phyloP scores from a whole-genome alignment of 2,329 filamentous ascomycete species.

The Colletotrichum tofieldiae region DNA sequence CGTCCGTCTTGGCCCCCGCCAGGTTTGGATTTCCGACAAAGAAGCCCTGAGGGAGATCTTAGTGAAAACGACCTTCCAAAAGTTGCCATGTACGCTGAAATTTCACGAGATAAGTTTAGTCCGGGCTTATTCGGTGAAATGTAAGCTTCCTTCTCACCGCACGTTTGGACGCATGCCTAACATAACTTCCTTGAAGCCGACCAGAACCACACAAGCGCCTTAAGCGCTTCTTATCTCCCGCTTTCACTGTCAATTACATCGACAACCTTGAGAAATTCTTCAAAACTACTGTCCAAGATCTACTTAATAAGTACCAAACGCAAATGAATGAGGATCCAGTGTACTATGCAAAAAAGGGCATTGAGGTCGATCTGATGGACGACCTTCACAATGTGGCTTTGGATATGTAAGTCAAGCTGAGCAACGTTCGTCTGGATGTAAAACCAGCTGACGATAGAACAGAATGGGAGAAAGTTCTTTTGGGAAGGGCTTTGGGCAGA shows the following conservation, averaged over 20 bases:
- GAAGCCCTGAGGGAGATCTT: slow-evolving; percentile 45
- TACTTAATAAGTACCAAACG: slow-evolving; percentile 34
- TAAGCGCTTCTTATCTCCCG: slow-evolving; percentile 47
- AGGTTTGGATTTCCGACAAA: slow-evolving; percentile 47
- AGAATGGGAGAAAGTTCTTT: slow-evolving; percentile 49
- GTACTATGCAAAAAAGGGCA: slow-evolving; percentile 36
- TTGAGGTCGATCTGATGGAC: slow-evolving; percentile 48
- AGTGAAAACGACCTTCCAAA: slow-evolving; percentile 46
- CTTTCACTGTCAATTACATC: slow-evolving; percentile 48
- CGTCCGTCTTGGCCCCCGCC: slow-evolving; percentile 45
- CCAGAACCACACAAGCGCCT: slow-evolving; percentile 47
- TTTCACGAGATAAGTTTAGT: slow-evolving; percentile 42
- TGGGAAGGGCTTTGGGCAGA: slow-evolving; percentile 48
- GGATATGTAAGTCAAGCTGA: slow-evolving; percentile 43
- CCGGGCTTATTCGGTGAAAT: slow-evolving; percentile 47
- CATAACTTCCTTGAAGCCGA: slow-evolving; percentile 28
- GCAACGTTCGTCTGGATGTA: too few species aligned
- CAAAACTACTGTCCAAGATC: slow-evolving; percentile 42
- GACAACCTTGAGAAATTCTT: slow-evolving; percentile 47
- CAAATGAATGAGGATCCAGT: slow-evolving; percentile 30
- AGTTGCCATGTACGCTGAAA: slow-evolving; percentile 47
- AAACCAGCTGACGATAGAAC: neutral
- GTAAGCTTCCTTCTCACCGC: slow-evolving; percentile 22
- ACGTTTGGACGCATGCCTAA: neutral
- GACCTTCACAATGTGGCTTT: slow-evolving; percentile 49